Evolutionary conservation across 1,139 yeast genomes (phyloP).

Genomic region (Meyerozyma guilliermondii): DNA sequence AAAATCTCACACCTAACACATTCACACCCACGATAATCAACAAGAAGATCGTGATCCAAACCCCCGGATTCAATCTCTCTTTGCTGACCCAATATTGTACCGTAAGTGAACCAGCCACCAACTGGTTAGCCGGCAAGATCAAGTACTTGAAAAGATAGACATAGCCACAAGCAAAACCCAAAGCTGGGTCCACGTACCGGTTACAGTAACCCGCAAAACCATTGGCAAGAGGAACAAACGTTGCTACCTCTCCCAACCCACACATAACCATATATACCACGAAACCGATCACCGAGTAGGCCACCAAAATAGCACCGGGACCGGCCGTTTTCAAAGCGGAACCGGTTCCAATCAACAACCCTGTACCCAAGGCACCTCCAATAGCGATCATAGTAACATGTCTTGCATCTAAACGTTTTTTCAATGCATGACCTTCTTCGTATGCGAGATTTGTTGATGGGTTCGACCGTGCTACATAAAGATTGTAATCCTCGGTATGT

Average conservation of each 20-base stretch:
- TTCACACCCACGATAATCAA: conserved; percentile 34
- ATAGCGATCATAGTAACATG: conserved; percentile 73
- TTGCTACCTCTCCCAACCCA: conserved; percentile 72
- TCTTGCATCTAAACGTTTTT: conserved; percentile 60
- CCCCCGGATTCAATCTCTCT: conserved; percentile 49
- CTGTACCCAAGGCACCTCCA: conserved; percentile 57
- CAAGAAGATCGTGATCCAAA: conserved; percentile 53
- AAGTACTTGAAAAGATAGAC: conserved; percentile 59
- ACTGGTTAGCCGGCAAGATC: conserved; percentile 61
- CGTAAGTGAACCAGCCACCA: conserved; percentile 55
- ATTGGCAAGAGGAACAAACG: conserved; percentile 61
- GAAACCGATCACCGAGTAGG: conserved; percentile 58
- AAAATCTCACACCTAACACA: conserved; percentile 35
- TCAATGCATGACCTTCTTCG: conserved; percentile 49
- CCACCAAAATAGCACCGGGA: conserved; percentile 61
- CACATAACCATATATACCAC: conserved; percentile 67
- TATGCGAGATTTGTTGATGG: conserved; percentile 32
- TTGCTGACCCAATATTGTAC: conserved; percentile 56
- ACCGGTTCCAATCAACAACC: conserved; percentile 68
- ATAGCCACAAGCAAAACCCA: conserved; percentile 75
- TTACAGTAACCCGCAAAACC: conserved; percentile 70
- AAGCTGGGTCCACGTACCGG: conserved; percentile 63
- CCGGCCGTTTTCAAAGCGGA: conserved; percentile 61
- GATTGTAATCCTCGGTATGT: conserved; percentile 47
- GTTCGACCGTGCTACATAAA: conserved; percentile 41